Percentiles rank a stretch among this genome's conserved stretches.
These are phyloP conservation scores for Lipomyces orientalis DNA, from an alignment of 805 yeast genomes.

Conservation along the genomic window DNA sequence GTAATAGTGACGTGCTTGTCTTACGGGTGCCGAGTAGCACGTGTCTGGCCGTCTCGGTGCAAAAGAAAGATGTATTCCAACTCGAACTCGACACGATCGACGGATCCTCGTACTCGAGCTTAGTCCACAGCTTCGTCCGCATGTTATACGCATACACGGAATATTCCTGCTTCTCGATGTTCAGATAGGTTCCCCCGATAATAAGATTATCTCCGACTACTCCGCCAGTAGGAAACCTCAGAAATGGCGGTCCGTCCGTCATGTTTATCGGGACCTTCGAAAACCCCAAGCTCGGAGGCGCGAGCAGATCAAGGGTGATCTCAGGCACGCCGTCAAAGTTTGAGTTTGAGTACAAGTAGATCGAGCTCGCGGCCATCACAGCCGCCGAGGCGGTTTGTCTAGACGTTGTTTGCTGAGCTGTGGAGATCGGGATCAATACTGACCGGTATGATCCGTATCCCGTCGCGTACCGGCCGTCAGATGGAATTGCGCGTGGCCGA, in stretches of 20 bases:
- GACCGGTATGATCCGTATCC: conserved; percentile 30
- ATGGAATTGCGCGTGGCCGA: conserved; percentile 9
- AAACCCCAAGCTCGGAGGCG: conserved; percentile 7
- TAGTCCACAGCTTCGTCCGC: conserved; percentile 16
- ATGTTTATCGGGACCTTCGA: conserved; percentile 1
- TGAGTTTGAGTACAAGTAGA: conserved; percentile 25
- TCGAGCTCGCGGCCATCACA: conserved; percentile 4
- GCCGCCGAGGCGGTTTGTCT: neutral
- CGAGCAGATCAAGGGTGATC: conserved; percentile 16
- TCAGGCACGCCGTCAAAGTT: conserved; percentile 14
- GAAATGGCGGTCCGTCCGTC: conserved; percentile 25
- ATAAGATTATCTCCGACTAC: conserved; percentile 24
- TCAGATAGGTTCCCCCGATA: conserved; percentile 21
- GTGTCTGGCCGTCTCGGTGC: conserved; percentile 2
- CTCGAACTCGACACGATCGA: conserved; percentile 6
- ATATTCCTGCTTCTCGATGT: conserved; percentile 14
- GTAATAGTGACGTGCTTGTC: conserved; percentile 10
- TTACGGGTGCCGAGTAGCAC: conserved; percentile 17
- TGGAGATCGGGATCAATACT: conserved; percentile 11
- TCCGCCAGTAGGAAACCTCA: conserved; percentile 32
- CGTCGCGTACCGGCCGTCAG: neutral
- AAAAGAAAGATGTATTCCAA: conserved; percentile 17
- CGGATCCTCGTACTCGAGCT: conserved; percentile 10
- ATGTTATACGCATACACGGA: conserved; percentile 23
- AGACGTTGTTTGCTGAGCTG: conserved; percentile 1